Conservation (phyloP, 148 eudicot genomes). For the Dianthus caryophyllus region DNA sequence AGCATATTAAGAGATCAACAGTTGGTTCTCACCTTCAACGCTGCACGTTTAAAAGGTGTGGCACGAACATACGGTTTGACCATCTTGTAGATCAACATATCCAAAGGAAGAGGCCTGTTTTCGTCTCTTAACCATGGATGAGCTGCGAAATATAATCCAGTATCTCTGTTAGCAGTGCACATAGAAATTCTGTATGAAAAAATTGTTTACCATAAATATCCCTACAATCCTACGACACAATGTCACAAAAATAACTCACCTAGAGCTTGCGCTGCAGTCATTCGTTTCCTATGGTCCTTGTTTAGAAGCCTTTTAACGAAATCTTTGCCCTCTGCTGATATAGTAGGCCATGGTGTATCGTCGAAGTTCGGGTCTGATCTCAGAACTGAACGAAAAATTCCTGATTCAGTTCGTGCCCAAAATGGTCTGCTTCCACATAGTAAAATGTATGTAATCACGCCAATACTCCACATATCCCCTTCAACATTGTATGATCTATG, state of each 20-base stretch:
- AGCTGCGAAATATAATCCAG: constrained; percentile 49
- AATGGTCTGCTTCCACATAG: constrained; percentile 98
- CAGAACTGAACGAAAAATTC: constrained; percentile 87
- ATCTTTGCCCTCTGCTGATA: constrained; percentile 80
- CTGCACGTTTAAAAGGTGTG: constrained; percentile 78
- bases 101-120: constrained; percentile 59
- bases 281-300: constrained; percentile 95
- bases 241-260: constrained; percentile 38
- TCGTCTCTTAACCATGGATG: constrained; percentile 91
- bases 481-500: constrained; percentile 89
- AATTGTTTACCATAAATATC: neutral
- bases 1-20: neutral
- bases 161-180: constrained; percentile 6
- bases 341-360: constrained; percentile 86
- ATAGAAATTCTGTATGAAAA: neutral
- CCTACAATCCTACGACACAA: neutral
- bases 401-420: constrained; percentile 97
- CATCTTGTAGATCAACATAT: constrained; percentile 61
- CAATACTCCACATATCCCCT: constrained; percentile 96
- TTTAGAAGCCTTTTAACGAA: constrained; percentile 85
- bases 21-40: constrained; percentile 51
- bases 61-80: constrained; percentile 70
- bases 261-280: constrained; percentile 93
- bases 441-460: constrained; percentile 90
- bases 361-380: constrained; percentile 85